Evolutionary conservation across 345 rosid species (phyloP), one percentile per base, ranked within the genome.

Genomic region (Syzygium grande): DNA sequence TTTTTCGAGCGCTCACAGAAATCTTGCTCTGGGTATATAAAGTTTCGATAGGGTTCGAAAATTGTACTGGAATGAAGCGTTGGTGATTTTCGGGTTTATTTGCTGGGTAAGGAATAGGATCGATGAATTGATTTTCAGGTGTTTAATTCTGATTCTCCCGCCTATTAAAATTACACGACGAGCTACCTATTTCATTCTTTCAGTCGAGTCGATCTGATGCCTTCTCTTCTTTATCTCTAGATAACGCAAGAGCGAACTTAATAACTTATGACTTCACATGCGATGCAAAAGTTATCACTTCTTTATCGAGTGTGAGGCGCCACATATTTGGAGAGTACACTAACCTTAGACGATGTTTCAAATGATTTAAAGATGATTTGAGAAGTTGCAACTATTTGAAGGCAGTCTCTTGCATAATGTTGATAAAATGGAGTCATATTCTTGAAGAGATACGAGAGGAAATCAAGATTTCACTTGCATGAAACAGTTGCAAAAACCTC

Each of bases 221-320:
- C 25, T 73, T 38, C 23, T 1, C 49, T 73, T 9, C 43, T 38
- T 38, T 5, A 0, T 73, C 1, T 73, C 4, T 34, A 9, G 49
- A 38, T 61, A n/a, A 13, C 0, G 19, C 8, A 1, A 68, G 25
- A 73, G 25, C 9, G 22, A 73, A 73, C 49, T 17, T 34, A 34
- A 34, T 11, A 73, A 73, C 49, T 17, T 34, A 19, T 19, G 14
- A 34, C 2, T 73, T 17, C 0, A 0, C 13, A 2, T 73, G 17
- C 1, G 0, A 30, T 0, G 11, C 23, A 0, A 0, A 68, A 8
- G 7, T 73, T 22, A 19, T 73, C 80, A 1, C 80, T 73, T 19
- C 27, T 10, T 38, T 41, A 73, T 34, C 3, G 0, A 22, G 19
- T 38, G 83, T 38, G 83, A 19, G 49, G 83, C 13, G 5, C 27